Evolutionary conservation across 1,284 basidiomycete species (phyloP).

Genomic region (Ceratorhiza oryzae-sativae): DNA sequence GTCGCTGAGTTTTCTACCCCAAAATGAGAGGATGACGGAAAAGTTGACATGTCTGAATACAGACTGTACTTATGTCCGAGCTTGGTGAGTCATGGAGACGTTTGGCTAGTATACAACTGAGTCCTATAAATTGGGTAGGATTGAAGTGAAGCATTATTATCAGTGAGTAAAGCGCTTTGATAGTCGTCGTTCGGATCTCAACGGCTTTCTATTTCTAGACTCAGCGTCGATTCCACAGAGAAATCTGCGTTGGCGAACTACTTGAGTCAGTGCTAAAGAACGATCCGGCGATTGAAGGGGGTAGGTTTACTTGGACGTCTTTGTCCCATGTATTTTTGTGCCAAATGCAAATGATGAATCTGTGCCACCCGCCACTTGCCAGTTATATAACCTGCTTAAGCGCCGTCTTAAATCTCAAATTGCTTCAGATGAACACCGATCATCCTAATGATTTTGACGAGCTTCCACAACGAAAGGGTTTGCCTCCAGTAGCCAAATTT

Average conservation of each 20-base stretch:
- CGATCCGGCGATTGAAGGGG: background rate
- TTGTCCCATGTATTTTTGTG: background rate
- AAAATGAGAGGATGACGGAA: conserved; percentile 48
- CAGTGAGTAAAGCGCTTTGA: background rate
- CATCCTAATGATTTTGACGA: conserved; percentile 7
- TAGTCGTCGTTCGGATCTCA: background rate
- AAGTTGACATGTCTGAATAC: background rate
- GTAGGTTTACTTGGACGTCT: too few species aligned
- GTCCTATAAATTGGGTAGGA: conserved; percentile 1
- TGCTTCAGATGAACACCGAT: background rate
- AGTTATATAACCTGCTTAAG: conserved; percentile 15
- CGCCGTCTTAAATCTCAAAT: background rate
- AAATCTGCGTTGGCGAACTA: conserved; percentile 20
- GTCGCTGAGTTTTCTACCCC: conserved; percentile 53
- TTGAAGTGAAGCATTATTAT: conserved; percentile 59
- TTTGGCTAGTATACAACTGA: background rate
- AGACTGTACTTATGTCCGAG: conserved; percentile 41
- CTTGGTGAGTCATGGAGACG: conserved; percentile 1
- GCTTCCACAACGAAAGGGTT: background rate
- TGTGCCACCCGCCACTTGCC: background rate
- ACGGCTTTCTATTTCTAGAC: background rate
- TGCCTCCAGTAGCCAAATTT: conserved; percentile 20
- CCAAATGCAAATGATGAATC: background rate
- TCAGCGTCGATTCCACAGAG: conserved; percentile 17
- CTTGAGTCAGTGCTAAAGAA: conserved; percentile 10